Percentiles rank a stretch among this genome's conserved stretches.
These are phyloP conservation scores for Ogataea pini DNA, from an alignment of 805 yeast species.

Conservation along the genomic window DNA sequence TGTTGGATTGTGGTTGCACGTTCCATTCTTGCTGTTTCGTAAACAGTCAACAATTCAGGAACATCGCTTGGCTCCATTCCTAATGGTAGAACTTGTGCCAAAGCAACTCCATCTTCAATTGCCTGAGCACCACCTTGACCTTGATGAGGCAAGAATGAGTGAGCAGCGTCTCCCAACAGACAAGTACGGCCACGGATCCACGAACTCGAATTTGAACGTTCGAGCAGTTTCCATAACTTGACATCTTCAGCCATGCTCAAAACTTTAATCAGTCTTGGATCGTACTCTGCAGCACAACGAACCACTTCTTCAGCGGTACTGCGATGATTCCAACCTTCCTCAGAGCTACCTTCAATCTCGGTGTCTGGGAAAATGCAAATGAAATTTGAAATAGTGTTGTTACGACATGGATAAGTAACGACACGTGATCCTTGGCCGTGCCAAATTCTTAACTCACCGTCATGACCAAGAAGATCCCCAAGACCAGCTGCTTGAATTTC, in stretches of 20 bases:
- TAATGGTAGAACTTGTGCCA: constrained; percentile 44
- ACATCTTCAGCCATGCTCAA: constrained; percentile 28
- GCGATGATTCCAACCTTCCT: constrained; percentile 27
- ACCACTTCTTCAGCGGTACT: constrained; percentile 20
- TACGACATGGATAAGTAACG: constrained; percentile 11
- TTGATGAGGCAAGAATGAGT: constrained; percentile 34
- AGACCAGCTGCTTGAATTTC: background rate
- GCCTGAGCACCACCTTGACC: constrained; percentile 22
- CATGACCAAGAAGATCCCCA: background rate
- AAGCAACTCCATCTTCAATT: constrained; percentile 25
- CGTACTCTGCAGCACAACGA: constrained; percentile 19
- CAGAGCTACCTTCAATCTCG: constrained; percentile 4
- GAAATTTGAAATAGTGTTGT: constrained; percentile 10
- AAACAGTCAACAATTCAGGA: constrained; percentile 20
- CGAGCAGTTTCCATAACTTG: constrained; percentile 31
- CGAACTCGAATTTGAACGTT: constrained; percentile 24
- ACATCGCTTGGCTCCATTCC: constrained; percentile 37
- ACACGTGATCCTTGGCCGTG: background rate
- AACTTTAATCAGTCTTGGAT: constrained; percentile 20
- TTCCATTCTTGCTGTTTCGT: constrained; percentile 30
- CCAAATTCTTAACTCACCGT: constrained; percentile 12
- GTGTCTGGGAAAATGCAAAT: constrained; percentile 10
- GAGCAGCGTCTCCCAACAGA: constrained; percentile 38
- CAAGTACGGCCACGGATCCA: constrained; percentile 32
- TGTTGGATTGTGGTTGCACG: constrained; percentile 33